Evolutionary conservation across 495 filamentous ascomycete species (phyloP), one percentile per base, ranked within the genome.

Genomic region (Alectoria sarmentosa): DNA sequence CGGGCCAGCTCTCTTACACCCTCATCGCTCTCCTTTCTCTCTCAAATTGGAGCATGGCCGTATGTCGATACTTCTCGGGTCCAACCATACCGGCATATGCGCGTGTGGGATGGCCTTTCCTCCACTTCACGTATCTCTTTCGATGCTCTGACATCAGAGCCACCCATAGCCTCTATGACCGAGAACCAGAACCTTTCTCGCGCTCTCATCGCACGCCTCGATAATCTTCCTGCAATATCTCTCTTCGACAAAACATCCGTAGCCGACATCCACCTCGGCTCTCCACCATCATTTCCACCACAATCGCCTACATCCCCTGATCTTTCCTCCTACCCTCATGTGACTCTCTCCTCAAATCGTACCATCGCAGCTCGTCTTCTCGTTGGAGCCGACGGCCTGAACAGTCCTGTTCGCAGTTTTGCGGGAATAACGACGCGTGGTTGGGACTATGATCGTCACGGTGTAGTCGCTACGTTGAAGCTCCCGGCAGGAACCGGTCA

Each of bases 31-130:
- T 76, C 75, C 0, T 95, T 89, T 69, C 76, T 91, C 62, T 79
- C 84, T 42, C 73, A 74, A n/a, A 92, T 94, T 61, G 93, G 92
- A 26, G 94, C 89, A 11, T 99, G 93, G 93, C 74, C 79, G n/a
- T 84, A 92, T 69, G 72, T 96, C 36, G 79, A 88, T 61, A 70
- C 72, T 13, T 75, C 80, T 4, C 82, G 95, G n/a, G 82, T 92
- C 19, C 92, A 96, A 74, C 78, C 83, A 3, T 99, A 97, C 74
- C 84, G 93, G 52, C 88, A 90, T 66, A 99, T 99, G 94, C 78
- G 87, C 67, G 93, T 98, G 14, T 99, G 94, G 94, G 94, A 99
- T 75, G 94, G 94, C 62, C 86, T 96, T 62, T 88, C 89, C 23
- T 91, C 89, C 21, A 90, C 84, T 61, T 88, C 92, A 44, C 82